Conservation (phyloP, 345 rosid species). For the Dipteronia sinensis region DNA sequence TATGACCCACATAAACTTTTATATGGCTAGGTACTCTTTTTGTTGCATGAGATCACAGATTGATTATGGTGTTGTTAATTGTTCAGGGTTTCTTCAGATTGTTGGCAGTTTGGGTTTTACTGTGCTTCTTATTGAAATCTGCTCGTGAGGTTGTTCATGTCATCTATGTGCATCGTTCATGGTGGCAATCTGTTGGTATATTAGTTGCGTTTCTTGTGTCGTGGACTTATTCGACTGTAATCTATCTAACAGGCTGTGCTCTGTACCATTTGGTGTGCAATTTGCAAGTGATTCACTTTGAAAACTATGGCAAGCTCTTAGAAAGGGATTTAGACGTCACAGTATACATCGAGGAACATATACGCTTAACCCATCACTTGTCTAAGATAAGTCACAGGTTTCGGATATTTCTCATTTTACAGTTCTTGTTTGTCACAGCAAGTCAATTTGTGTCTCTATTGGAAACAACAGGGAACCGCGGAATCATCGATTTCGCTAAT, state of each 20-base stretch:
- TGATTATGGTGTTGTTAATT: background rate
- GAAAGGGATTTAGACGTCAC: constrained; percentile 38
- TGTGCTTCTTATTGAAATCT: constrained; percentile 36
- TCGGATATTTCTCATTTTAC: constrained; percentile 30
- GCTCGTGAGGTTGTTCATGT: constrained; percentile 30
- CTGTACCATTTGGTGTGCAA: constrained; percentile 39
- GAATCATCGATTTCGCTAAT: constrained; percentile 28
- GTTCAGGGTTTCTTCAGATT: constrained; percentile 41
- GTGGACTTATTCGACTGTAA: constrained; percentile 29
- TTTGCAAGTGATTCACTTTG: constrained; percentile 41
- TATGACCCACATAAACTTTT: background rate
- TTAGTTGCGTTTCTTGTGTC: constrained; percentile 27
- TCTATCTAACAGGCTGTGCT: constrained; percentile 36
- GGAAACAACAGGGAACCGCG: constrained; percentile 32
- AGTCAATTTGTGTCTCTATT: constrained; percentile 33
- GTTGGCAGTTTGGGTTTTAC: constrained; percentile 27
- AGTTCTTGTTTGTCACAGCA: constrained; percentile 35
- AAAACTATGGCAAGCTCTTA: constrained; percentile 38
- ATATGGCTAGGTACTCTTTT: background rate
- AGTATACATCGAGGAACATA: constrained; percentile 33
- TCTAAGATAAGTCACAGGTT: constrained; percentile 48
- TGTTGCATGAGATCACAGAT: background rate
- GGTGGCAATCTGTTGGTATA: constrained; percentile 29
- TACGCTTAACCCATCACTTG: constrained; percentile 25
- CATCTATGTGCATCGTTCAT: constrained; percentile 11